phyloP scores from a whole-genome alignment of 352 stramenopile species.

The Peronospora belbahrii region DNA sequence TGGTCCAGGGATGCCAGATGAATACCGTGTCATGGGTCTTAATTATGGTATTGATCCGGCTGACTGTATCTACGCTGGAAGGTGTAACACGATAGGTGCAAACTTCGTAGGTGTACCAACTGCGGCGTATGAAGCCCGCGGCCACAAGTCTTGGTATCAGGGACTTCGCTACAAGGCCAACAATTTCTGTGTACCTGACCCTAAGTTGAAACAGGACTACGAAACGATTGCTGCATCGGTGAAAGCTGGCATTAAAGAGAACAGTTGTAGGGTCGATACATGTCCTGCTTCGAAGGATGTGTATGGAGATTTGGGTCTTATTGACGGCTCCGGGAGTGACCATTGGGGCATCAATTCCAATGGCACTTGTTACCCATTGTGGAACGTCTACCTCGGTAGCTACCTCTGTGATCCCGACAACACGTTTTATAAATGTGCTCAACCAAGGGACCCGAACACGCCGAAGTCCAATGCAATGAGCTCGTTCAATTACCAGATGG shows the following conservation, averaged over 20 bases:
- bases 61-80: conserved; percentile 38
- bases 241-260: conserved; percentile 31
- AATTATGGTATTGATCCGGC: conserved; percentile 7
- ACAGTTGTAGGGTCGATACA: conserved; percentile 26
- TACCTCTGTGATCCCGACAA: conserved; percentile 60
- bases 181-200: conserved; percentile 27
- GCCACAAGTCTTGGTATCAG: conserved; percentile 50
- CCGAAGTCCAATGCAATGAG: conserved; percentile 44
- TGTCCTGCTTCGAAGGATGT: conserved; percentile 45
- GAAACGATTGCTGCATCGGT: conserved; percentile 19
- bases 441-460: conserved; percentile 24
- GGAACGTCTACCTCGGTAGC: conserved; percentile 58
- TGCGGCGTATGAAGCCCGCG: conserved; percentile 27
- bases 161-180: conserved; percentile 49
- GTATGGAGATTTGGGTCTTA: conserved; percentile 32
- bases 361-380: conserved; percentile 49
- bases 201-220: conserved; percentile 26
- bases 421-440: conserved; percentile 25
- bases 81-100: conserved; percentile 33
- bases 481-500: conserved; percentile 71
- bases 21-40: conserved; percentile 42
- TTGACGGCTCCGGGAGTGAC: conserved; percentile 23
- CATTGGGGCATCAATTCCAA: conserved; percentile 66
- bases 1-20: conserved; percentile 38
- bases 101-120: conserved; percentile 42